Conservation (phyloP, 2,329 filamentous ascomycete species). For the Claviceps pazoutovae region DNA sequence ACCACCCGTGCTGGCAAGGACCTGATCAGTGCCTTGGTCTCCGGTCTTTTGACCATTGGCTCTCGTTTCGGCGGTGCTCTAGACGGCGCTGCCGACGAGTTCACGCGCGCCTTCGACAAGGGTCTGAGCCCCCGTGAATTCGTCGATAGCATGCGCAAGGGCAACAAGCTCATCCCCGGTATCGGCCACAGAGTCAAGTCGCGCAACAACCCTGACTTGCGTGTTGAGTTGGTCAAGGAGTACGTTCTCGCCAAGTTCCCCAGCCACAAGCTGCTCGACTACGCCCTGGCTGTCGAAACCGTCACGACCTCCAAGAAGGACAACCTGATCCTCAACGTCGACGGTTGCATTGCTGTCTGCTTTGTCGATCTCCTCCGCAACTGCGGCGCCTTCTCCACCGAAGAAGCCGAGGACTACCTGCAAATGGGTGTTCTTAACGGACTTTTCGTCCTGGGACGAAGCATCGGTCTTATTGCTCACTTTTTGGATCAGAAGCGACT, state of each 20-base stretch:
- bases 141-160: slow-evolving; percentile 96
- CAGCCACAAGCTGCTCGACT: slow-evolving; percentile 95
- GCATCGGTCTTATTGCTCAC: slow-evolving; percentile 98
- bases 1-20: slow-evolving; percentile 99
- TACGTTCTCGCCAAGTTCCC: slow-evolving; percentile 97
- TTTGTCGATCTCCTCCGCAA: slow-evolving; percentile 96
- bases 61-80: slow-evolving; percentile 97
- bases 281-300: slow-evolving; percentile 91
- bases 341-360: slow-evolving; percentile 95
- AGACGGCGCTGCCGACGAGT: slow-evolving; percentile 95
- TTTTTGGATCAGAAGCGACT: slow-evolving; percentile 99
- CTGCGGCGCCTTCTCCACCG: slow-evolving; percentile 88
- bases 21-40: slow-evolving; percentile 86
- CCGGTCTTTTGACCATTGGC: slow-evolving; percentile 94
- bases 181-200: slow-evolving; percentile 99
- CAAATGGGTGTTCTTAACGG: slow-evolving; percentile 99
- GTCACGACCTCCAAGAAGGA: slow-evolving; percentile 99
- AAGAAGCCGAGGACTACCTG: slow-evolving; percentile 98
- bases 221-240: slow-evolving; percentile 98
- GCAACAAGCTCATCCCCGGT: slow-evolving; percentile 99
- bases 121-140: slow-evolving; percentile 96
- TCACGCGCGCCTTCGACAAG: slow-evolving; percentile 96
- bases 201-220: slow-evolving; percentile 97
- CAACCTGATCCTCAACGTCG: slow-evolving; percentile 98
- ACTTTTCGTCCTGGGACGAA: slow-evolving; percentile 93